Evolutionary conservation across 2,329 filamentous ascomycete species (phyloP).

Genomic region (Ophidiomyces ophidiicola): DNA sequence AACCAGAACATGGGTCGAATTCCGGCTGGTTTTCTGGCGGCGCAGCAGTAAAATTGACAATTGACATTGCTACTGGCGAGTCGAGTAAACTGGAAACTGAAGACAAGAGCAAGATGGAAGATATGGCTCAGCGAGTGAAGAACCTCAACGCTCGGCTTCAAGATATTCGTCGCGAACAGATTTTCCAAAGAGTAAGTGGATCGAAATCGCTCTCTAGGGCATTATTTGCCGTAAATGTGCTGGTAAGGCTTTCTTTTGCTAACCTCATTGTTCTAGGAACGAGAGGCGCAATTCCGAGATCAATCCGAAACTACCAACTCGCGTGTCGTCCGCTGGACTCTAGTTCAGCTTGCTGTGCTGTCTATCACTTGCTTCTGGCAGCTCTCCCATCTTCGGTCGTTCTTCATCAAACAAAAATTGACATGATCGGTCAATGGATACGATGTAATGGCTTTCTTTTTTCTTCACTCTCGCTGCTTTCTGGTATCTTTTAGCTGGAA

Average conservation of each 20-base stretch:
- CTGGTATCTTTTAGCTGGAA: slow-evolving; percentile 1
- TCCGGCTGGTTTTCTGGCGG: slow-evolving; percentile 59
- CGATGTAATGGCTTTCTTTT: slow-evolving; percentile 9
- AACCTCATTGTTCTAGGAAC: slow-evolving; percentile 43
- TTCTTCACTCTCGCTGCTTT: slow-evolving; percentile 7
- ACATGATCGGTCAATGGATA: slow-evolving; percentile 43
- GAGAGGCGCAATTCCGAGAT: slow-evolving; percentile 94
- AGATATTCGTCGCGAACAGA: slow-evolving; percentile 86
- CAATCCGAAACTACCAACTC: slow-evolving; percentile 89
- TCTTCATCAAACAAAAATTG: slow-evolving; percentile 99
- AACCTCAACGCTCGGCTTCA: slow-evolving; percentile 77
- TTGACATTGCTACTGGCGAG: slow-evolving; percentile 90
- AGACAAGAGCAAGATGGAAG: slow-evolving; percentile 85
- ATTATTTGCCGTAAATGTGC: background rate
- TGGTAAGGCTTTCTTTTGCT: background rate
- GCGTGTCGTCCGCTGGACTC: slow-evolving; percentile 83
- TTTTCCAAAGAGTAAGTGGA: slow-evolving; percentile 71
- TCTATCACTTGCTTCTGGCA: slow-evolving; percentile 92
- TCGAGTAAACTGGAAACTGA: slow-evolving; percentile 85
- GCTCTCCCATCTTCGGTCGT: slow-evolving; percentile 82
- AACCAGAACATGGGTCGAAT: slow-evolving; percentile 57
- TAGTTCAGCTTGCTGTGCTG: slow-evolving; percentile 77
- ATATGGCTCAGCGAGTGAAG: slow-evolving; percentile 75
- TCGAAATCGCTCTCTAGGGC: background rate
- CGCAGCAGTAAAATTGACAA: slow-evolving; percentile 67